Conservation (phyloP, 139 green algal genomes). For the Chlorella sp. region DNA sequence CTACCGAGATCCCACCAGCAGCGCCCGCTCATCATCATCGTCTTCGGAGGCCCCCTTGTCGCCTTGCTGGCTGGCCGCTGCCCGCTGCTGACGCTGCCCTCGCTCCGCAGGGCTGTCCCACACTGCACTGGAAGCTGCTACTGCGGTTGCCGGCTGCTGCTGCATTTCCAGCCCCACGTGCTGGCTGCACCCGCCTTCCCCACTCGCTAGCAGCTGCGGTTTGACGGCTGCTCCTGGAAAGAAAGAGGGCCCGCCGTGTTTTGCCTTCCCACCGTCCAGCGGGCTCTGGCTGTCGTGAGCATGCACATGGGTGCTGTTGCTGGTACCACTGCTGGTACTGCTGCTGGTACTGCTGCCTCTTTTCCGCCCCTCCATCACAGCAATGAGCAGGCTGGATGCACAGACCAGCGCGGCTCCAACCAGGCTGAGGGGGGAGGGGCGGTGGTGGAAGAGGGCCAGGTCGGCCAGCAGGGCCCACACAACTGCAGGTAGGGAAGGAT, state of each 20-base stretch:
- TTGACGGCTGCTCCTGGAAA: too few relatives aligned
- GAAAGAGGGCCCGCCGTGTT: neutral
- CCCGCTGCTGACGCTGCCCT: too few relatives aligned
- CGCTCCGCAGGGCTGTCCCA: too few relatives aligned
- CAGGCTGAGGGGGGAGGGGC: slow-evolving; percentile 3
- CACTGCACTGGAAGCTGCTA: too few relatives aligned
- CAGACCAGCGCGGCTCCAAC: slow-evolving; percentile 12
- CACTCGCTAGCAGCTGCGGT: too few relatives aligned
- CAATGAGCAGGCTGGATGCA: slow-evolving; percentile 5
- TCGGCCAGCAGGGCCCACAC: slow-evolving; percentile 6
- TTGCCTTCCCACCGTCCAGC: neutral
- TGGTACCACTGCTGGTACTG: neutral
- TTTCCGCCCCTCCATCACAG: neutral
- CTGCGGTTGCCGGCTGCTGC: too few relatives aligned
- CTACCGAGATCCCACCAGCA: neutral
- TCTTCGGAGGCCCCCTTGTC: neutral
- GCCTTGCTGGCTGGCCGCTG: too few relatives aligned
- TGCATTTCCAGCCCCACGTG: too few relatives aligned
- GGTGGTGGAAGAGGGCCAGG: neutral
- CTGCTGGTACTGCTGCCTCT: neutral
- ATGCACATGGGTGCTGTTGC: too few relatives aligned
- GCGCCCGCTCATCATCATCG: neutral
- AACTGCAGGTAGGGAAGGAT: neutral
- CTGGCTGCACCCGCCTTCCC: too few relatives aligned
- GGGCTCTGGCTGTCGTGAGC: too few relatives aligned